Conservation (phyloP, 345 rosid genomes). For the Boechera divaricarpa region DNA sequence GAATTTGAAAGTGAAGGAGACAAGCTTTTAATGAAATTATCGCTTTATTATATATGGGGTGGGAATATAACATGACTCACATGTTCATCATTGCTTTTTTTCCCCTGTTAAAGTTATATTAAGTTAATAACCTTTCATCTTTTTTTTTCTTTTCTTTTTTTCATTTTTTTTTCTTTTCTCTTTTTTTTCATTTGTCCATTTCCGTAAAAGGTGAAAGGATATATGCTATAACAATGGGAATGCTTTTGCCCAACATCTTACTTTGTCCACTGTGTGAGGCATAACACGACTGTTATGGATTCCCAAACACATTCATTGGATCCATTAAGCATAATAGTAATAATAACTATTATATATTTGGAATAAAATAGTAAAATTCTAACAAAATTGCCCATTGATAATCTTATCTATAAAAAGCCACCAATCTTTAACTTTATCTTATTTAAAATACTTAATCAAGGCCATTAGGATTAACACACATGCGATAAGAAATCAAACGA, state of each 20-base stretch:
- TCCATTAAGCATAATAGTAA: constrained; percentile 22
- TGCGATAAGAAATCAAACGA: background rate
- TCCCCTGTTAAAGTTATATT: constrained; percentile 32
- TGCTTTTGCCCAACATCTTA: constrained; percentile 39
- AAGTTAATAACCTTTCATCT: constrained; percentile 35
- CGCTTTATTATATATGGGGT: constrained; percentile 34
- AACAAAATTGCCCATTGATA: background rate
- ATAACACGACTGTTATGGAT: constrained; percentile 44
- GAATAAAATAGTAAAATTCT: background rate
- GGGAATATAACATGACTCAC: constrained; percentile 49
- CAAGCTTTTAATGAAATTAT: constrained; percentile 37
- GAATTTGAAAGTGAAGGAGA: constrained; percentile 46
- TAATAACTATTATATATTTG: background rate
- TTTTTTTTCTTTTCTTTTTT: background rate
- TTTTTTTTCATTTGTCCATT: constrained; percentile 12
- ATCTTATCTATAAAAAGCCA: background rate
- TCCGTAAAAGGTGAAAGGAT: constrained; percentile 42
- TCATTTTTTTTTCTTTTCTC: background rate
- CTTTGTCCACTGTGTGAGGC: constrained; percentile 44
- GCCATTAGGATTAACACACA: background rate
- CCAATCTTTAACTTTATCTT: background rate
- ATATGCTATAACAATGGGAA: constrained; percentile 43
- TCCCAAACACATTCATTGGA: constrained; percentile 47
- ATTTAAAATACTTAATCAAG: background rate
- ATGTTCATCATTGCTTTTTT: constrained; percentile 44